Evolutionary conservation across 371 early-diverging fungal species (phyloP).

Genomic region (Mortierella sp.): DNA sequence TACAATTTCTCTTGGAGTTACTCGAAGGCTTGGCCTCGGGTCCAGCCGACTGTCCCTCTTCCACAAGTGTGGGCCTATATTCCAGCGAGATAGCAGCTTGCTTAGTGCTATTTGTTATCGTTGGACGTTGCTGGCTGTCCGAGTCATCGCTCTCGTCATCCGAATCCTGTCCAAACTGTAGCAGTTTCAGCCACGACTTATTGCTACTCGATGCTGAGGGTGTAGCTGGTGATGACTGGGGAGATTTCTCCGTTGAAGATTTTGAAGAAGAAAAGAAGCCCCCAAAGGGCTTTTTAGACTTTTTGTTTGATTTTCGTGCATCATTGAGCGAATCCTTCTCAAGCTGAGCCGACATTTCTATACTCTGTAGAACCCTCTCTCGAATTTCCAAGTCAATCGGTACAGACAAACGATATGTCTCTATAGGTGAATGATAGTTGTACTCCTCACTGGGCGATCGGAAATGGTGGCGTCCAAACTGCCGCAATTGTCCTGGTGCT

Average conservation of each 20-base stretch:
- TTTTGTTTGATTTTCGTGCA: conserved; percentile 4
- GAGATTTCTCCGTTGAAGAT: background rate
- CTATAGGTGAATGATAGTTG: conserved; percentile 28
- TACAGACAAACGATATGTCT: conserved; percentile 1
- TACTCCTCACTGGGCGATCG: conserved; percentile 50
- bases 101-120: background rate
- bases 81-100: background rate
- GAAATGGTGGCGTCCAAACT: conserved; percentile 2
- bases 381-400: conserved; percentile 40
- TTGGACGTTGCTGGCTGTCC: background rate
- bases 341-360: conserved; percentile 24
- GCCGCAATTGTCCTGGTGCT: background rate
- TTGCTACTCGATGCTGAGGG: background rate
- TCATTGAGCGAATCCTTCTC: conserved; percentile 26
- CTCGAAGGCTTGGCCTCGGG: conserved; percentile 1
- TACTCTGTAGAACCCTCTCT: conserved; percentile 39
- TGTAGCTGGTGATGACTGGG: background rate
- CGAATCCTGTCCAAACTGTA: conserved; percentile 46
- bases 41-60: background rate
- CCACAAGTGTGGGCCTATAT: background rate
- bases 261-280: conserved; percentile 27
- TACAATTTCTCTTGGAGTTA: conserved; percentile 12
- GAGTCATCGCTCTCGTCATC: conserved; percentile 25
- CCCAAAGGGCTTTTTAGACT: conserved; percentile 20
- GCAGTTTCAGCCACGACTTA: conserved; percentile 34